phyloP scores from a whole-genome alignment of 495 filamentous ascomycete genomes.

The Cudoniella acicularis region DNA sequence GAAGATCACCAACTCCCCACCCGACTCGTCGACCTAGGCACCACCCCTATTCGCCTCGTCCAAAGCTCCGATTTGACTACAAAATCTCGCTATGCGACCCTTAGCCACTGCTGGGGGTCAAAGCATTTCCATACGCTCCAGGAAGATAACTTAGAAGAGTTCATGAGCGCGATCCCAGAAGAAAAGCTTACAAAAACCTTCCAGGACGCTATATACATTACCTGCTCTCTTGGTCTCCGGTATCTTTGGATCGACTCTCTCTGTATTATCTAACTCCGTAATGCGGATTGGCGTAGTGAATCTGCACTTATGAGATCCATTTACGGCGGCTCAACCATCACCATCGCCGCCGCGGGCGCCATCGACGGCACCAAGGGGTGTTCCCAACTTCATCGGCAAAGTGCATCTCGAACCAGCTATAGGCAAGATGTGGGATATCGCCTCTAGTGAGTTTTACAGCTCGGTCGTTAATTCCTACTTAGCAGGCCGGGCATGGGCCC shows the following conservation, averaged over 20 bases:
- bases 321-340: slow-evolving; percentile 1
- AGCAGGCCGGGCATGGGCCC: slow-evolving; percentile 1
- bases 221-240: neutral
- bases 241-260: slow-evolving; percentile 7
- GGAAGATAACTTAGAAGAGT: neutral
- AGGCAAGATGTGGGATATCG: neutral
- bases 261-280: neutral
- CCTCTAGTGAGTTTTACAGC: neutral
- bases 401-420: neutral
- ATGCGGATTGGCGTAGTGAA: neutral
- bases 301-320: neutral
- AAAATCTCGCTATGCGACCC: neutral
- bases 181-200: slow-evolving; percentile 1
- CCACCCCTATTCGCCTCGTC: neutral
- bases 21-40: slow-evolving; percentile 1
- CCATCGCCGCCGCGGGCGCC: neutral
- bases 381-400: neutral
- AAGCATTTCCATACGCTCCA: slow-evolving; percentile 1
- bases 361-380: neutral
- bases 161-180: neutral
- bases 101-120: slow-evolving; percentile 10
- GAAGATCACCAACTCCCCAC: neutral
- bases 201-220: neutral
- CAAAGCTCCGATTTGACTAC: neutral
- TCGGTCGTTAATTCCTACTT: neutral